These are phyloP conservation scores for Ambrosiella beaveri DNA, from an alignment of 2,329 filamentous ascomycete genomes.

Conservation along the genomic window DNA sequence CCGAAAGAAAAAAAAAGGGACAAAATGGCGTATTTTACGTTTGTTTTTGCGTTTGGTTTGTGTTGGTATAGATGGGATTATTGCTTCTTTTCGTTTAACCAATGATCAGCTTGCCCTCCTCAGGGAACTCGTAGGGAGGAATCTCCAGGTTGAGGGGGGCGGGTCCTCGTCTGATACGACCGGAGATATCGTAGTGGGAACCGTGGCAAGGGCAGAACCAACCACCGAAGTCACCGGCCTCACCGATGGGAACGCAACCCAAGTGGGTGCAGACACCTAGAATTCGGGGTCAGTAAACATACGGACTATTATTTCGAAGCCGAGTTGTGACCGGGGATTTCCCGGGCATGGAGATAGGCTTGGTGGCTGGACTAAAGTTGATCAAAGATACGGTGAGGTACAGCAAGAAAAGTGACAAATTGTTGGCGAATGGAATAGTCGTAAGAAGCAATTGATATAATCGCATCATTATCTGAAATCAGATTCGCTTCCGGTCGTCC, in stretches of 20 bases:
- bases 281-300: not conserved
- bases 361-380: not conserved
- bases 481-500: not conserved
- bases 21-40: conserved; percentile 11
- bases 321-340: not conserved
- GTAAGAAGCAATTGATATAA: not conserved
- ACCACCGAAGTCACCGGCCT: conserved; percentile 92
- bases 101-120: conserved; percentile 76
- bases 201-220: conserved; percentile 99
- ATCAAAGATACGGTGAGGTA: not conserved
- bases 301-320: not conserved
- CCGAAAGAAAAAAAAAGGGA: conserved; percentile 3
- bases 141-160: conserved; percentile 96
- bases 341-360: not conserved
- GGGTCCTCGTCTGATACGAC: conserved; percentile 92
- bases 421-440: not conserved
- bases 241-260: conserved; percentile 96
- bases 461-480: not conserved
- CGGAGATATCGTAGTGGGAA: conserved; percentile 99
- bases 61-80: conserved; percentile 9
- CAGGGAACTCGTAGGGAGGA: conserved; percentile 79
- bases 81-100: conserved; percentile 44
- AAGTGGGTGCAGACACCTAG: conserved; percentile 97
- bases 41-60: conserved; percentile 7
- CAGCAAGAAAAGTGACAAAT: not conserved